Base-by-base conservation (phyloP, 768 basidiomycete species). In the Mycena indigotica region DNA sequence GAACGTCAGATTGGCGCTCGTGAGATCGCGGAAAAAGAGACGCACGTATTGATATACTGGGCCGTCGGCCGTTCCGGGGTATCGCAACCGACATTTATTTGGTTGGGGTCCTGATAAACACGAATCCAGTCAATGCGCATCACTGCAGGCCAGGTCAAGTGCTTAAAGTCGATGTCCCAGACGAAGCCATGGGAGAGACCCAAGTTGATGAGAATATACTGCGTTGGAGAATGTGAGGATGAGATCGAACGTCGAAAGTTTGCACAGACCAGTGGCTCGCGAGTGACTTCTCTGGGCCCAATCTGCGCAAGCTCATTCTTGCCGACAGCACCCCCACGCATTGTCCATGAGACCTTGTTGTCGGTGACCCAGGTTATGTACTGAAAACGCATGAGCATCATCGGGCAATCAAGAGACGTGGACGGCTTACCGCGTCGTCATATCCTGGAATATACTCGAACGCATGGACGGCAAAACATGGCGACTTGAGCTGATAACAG, bases 51-150 rank as follows among this genome's bases (percentile, higher is more conserved):
- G 64, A 95, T 96, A 68, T 96, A 97, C 2, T 80, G 72, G 13
- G 76, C 68, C 0, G 95, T 97, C 0, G 95, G 93, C 69, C 81
- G 86, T 17, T 83, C 79, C 5, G 71, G 63, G 3, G 93, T 92
- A 65, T 93, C 89, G 62, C 87, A 89, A 0, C 86, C 85, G 51
- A 87, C 73, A 61, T 85, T 85, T 32, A 75, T 67, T 2, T 71
- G 66, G 58, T 79, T 71, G 38, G 73, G 67, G 16, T 76, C 76
- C 63, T 88, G 87, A 62, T 88, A 89, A 15, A 97, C 89, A 2
- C 94, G 84, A 52, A 95, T 84, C 59, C 86, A 95, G 67, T 96
- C 94, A 52, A 95, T 75, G 57, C 76, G 75, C 89, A 95, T 87
- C 28, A 75, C 77, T 15, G 82, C 70, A 2, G 84, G 84, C 65